These are phyloP conservation scores for Penicillium nucicola DNA, from an alignment of 495 filamentous ascomycete genomes.

Conservation along the genomic window DNA sequence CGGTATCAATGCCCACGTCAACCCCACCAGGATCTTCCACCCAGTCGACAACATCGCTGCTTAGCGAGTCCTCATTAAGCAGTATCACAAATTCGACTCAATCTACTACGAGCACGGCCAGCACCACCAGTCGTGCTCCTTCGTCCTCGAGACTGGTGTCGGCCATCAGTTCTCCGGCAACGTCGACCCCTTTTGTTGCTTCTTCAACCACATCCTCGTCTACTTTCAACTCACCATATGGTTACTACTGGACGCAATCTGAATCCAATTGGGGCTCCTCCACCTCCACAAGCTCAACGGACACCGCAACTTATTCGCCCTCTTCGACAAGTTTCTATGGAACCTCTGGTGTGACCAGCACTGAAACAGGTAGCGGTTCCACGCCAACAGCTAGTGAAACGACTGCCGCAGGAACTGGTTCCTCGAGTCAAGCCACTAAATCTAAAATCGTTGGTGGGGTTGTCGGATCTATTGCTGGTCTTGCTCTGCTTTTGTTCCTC, in stretches of 20 bases:
- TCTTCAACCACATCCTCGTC: constrained; percentile 9
- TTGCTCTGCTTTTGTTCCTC: constrained; percentile 55
- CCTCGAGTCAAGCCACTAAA: constrained; percentile 22
- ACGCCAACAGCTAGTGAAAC: constrained; percentile 15
- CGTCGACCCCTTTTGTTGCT: constrained; percentile 13
- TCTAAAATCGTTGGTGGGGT: constrained; percentile 59
- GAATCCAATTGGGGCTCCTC: not conserved
- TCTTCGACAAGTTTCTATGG: constrained; percentile 6
- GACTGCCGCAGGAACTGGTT: constrained; percentile 14
- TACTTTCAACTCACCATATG: not conserved
- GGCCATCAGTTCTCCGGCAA: constrained; percentile 4
- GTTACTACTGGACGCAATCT: not conserved
- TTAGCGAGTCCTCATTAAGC: not conserved
- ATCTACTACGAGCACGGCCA: constrained; percentile 1
- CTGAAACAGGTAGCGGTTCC: constrained; percentile 9
- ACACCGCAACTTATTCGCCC: not conserved
- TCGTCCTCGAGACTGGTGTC: constrained; percentile 7
- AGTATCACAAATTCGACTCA: not conserved
- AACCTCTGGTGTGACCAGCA: constrained; percentile 7
- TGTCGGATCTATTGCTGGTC: constrained; percentile 61
- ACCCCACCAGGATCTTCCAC: not conserved
- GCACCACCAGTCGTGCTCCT: constrained; percentile 1
- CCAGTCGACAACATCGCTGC: not conserved
- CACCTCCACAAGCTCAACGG: not conserved
- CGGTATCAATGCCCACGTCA: not conserved